Conservation (phyloP, 768 basidiomycete genomes). For the Boletus tomentosulus region DNA sequence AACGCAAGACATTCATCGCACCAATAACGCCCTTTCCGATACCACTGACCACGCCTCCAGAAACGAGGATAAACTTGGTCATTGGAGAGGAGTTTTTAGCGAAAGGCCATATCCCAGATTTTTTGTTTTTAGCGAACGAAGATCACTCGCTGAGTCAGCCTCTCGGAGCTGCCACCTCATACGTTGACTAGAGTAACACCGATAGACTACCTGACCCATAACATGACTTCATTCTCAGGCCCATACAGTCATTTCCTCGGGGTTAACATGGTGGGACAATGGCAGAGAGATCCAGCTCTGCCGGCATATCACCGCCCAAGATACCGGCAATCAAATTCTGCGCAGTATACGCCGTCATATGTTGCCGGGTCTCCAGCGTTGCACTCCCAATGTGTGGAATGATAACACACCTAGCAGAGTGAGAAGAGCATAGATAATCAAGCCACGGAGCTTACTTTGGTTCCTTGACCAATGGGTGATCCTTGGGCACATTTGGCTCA, state of each 20-base stretch:
- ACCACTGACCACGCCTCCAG: constrained; percentile 96
- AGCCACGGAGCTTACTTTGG: constrained; percentile 47
- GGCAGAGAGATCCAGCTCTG: constrained; percentile 38
- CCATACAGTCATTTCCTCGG: neutral
- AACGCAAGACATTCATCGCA: constrained; percentile 38
- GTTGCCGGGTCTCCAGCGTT: constrained; percentile 76
- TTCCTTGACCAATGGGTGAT: constrained; percentile 79
- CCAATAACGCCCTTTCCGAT: constrained; percentile 99
- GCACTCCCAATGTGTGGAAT: constrained; percentile 92
- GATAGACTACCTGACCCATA: neutral
- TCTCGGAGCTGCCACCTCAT: too few relatives aligned
- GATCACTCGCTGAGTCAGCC: neutral
- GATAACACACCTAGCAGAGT: constrained; percentile 59
- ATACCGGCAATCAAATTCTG: constrained; percentile 47
- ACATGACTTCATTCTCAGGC: neutral
- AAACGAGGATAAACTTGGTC: constrained; percentile 96
- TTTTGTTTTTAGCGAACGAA: neutral
- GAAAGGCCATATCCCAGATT: too few relatives aligned
- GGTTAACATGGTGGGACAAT: neutral
- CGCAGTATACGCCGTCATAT: constrained; percentile 76
- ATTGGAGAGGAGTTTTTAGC: constrained; percentile 26
- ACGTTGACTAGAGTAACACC: too few relatives aligned
- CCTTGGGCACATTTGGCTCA: constrained; percentile 68
- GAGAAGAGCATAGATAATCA: neutral
- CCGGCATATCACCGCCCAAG: constrained; percentile 59